Evolutionary conservation across 768 basidiomycete species (phyloP), one percentile per base, ranked within the genome.

Genomic region (Baorangia bicolor): DNA sequence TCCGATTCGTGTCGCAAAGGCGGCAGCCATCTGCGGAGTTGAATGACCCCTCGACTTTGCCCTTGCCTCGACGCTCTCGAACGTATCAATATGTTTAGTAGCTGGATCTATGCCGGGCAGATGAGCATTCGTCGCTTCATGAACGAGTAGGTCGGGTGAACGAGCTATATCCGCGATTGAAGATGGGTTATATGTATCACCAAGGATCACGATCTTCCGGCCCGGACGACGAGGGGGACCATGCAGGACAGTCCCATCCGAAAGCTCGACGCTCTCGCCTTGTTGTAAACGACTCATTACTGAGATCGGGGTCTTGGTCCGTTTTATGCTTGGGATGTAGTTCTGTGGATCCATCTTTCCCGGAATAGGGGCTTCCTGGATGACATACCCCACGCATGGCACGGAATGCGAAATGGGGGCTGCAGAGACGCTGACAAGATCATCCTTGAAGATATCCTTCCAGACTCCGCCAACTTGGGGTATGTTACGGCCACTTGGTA

Each of bases 91-190:
- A 3, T 73, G 70, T 67, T 88, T 89, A 14, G 85, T 87, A 27
- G 74, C 68, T 7, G 73, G 66, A 59, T 90, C 86, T 55, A 90
- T 69, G 4, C 78, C 81, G 2, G 85, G 86, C 4, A 97, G 73
- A 73, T 88, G 83, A 2, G 92, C 90, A 66, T 95, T 96, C 10
- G 93, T 96, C 11, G 90, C 89, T 72, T 97, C 94, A 64, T 97
- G 94, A 30, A 96, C 77, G 28, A 95, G 73, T 40, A 95, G 59
- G 58, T 92, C 88, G 30, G 87, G 81, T 50, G 82, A 83, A 66
- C 71, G 68, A 20, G 88, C 88, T 9, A 92, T 69, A 10, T 74
- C 70, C 21, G 74, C 75, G 35, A 90, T 86, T 5, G 81, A 75
- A n/a, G 84, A 85, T 6, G 88, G 88, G 69, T 96, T 85, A 65